Evolutionary conservation across 345 rosid species (phyloP), one percentile per base, ranked within the genome.

Genomic region (Gynandropsis gynandra): DNA sequence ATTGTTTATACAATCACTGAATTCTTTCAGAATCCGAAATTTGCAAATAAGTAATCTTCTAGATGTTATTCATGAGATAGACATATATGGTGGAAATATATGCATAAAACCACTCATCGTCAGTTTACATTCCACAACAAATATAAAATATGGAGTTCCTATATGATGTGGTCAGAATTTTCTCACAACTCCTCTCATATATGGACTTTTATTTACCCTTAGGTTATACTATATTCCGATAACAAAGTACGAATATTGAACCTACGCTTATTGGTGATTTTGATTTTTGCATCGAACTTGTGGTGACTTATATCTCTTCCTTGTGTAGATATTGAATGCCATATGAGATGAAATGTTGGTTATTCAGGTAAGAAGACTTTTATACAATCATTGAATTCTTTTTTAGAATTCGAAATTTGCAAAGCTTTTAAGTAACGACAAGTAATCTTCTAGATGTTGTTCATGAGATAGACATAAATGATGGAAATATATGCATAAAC

Each of bases 61-160:
- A 51, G 98, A 88, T 34, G 76, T 90, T 24, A 97, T 65, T 69
- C 93, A 75, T 63, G 72, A 87, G 77, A 92, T 94, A 83, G 74
- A 83, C 95, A 24, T 85, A 80, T 77, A 88, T 93, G 97, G 89
- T 93, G 58, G 99, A 93, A 76, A 88, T 93, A 94, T 88, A 97
- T 45, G 97, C 97, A 53, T 36, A 83, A 70, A 88, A 93, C 69
- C 99, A 93, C 56, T 88, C 88, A 37, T 77, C 88, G 86, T 80
- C 99, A 55, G 82, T 97, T 1, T 97, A 85, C 64, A 85, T 88
- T 61, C 84, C 88, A 62, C 97, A 88, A 34, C 99, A 93, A 80
- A 81, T 94, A 15, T 92, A 88, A 56, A 97, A 88, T 65, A 93
- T 88, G 54, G 99, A 88, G 64, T 42, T 47, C 64, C 71, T 93